phyloP scores from a whole-genome alignment of 306 rosid genomes.

The Chamaecrista fasciculata region DNA sequence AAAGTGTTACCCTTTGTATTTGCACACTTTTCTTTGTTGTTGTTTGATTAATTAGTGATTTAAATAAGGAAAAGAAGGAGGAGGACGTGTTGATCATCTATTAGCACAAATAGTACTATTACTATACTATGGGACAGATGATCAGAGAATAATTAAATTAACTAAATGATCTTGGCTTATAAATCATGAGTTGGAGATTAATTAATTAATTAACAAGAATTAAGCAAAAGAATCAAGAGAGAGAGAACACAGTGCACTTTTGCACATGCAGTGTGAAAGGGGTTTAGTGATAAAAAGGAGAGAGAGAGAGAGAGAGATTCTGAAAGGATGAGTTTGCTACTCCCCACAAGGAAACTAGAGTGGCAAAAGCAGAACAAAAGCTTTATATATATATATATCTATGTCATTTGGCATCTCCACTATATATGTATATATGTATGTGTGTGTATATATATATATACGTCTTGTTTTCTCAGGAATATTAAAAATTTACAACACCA shows the following conservation, averaged over 20 bases:
- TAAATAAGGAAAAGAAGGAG: neutral
- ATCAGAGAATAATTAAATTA: too few relatives aligned
- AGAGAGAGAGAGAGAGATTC: neutral
- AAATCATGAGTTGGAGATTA: too few relatives aligned
- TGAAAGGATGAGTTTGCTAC: constrained; percentile 42
- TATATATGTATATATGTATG: neutral
- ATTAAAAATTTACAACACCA: constrained; percentile 11
- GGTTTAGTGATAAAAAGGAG: constrained; percentile 30
- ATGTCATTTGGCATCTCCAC: constrained; percentile 30
- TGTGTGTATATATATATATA: too few relatives aligned
- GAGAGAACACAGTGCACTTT: neutral
- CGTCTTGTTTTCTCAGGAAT: too few relatives aligned
- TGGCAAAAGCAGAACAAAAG: constrained; percentile 31
- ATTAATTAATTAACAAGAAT: too few relatives aligned
- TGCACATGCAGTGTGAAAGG: constrained; percentile 39
- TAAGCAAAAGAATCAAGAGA: neutral
- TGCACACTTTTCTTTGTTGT: neutral
- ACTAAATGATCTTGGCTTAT: too few relatives aligned
- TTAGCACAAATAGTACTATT: too few relatives aligned
- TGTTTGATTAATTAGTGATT: too few relatives aligned
- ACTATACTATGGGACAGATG: too few relatives aligned
- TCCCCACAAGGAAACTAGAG: constrained; percentile 65
- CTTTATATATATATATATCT: constrained; percentile 3
- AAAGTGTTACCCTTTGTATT: too few relatives aligned
- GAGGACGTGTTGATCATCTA: neutral